Conservation (phyloP, 1,139 yeast species). For the Spathaspora sp. region DNA sequence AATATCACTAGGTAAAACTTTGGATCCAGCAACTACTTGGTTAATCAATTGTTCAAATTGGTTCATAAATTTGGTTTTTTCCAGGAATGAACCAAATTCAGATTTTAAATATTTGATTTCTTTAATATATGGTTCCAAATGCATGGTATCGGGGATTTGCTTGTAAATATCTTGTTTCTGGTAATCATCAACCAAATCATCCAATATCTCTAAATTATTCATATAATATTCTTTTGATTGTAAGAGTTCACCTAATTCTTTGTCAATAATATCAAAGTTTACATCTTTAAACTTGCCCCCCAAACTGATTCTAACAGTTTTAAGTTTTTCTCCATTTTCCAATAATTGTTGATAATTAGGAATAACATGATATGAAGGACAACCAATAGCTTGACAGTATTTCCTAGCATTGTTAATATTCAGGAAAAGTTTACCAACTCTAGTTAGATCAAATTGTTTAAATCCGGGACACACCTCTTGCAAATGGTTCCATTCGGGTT, state of each 20-base stretch:
- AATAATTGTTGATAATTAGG: conserved; percentile 1
- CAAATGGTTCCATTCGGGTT: neutral
- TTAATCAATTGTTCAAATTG: conserved; percentile 2
- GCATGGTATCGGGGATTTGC: conserved; percentile 13
- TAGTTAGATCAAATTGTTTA: neutral
- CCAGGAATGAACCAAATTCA: neutral
- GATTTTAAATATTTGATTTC: conserved; percentile 9
- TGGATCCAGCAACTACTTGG: conserved; percentile 2
- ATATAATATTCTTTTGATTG: conserved; percentile 11
- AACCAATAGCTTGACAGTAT: conserved; percentile 12
- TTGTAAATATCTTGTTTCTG: conserved; percentile 6
- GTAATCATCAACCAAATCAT: conserved; percentile 9
- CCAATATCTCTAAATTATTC: conserved; percentile 11
- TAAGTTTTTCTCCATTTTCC: neutral
- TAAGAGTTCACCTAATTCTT: conserved; percentile 2
- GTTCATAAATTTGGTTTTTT: conserved; percentile 6
- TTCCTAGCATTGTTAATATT: conserved; percentile 11
- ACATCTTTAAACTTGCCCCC: neutral
- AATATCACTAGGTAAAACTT: conserved; percentile 3
- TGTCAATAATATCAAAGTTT: neutral
- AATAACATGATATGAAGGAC: neutral
- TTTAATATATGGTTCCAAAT: conserved; percentile 7
- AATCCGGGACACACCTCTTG: neutral
- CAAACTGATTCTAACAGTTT: neutral
- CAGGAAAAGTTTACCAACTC: conserved; percentile 6